phyloP scores from a whole-genome alignment of 768 basidiomycete genomes.

The Ephemerocybe angulata region DNA sequence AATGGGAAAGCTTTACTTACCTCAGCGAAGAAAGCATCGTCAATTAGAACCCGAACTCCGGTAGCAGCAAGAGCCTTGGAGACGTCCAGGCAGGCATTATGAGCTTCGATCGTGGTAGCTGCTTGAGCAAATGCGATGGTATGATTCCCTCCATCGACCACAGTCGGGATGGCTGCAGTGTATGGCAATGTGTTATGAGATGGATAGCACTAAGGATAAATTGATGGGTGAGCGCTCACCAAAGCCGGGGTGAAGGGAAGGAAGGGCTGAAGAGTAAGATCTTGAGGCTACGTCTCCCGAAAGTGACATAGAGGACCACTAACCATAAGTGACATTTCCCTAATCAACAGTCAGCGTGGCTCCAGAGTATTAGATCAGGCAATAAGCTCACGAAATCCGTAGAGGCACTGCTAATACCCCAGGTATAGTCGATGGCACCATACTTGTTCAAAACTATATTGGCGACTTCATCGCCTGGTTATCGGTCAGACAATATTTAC shows the following conservation, averaged over 20 bases:
- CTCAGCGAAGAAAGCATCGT: conserved; percentile 57
- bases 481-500: not conserved
- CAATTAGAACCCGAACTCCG: conserved; percentile 66
- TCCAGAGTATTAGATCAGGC: not conserved
- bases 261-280: conserved; percentile 41
- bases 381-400: conserved; percentile 71
- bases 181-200: not conserved
- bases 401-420: conserved; percentile 67
- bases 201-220: not conserved
- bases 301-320: not conserved
- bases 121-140: conserved; percentile 64
- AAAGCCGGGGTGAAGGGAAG: conserved; percentile 72
- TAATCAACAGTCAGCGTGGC: conserved; percentile 20
- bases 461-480: conserved; percentile 61
- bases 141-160: conserved; percentile 72
- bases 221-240: conserved; percentile 32
- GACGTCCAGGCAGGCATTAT: conserved; percentile 62
- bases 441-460: conserved; percentile 58
- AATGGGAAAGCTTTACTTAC: conserved; percentile 32
- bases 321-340: conserved; percentile 79
- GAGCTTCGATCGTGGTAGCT: conserved; percentile 57
- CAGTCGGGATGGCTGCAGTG: conserved; percentile 67
- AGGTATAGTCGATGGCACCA: conserved; percentile 59
- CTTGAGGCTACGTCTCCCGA: not conserved
- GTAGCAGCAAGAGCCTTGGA: conserved; percentile 69